A percentile compares a stretch with the other conserved stretches of the same genome.
phyloP scores from a whole-genome alignment of 1,284 basidiomycete genomes.

The Tilletia setariae region DNA sequence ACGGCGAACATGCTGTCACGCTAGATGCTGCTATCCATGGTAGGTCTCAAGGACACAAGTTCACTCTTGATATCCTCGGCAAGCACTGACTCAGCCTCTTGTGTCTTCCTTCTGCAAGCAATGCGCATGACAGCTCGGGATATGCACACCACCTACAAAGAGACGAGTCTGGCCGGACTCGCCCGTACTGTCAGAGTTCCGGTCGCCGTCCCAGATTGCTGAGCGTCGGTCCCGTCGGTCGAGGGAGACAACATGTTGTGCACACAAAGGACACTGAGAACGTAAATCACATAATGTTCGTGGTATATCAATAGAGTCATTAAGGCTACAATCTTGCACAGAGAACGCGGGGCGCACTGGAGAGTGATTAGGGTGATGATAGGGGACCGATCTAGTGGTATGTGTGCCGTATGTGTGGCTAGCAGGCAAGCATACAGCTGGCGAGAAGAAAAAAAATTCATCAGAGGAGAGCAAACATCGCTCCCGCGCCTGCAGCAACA shows the following conservation, averaged over 20 bases:
- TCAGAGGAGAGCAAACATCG: neutral
- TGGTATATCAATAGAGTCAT: no score
- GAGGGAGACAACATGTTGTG: neutral
- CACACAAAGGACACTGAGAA: no score
- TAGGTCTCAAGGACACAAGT: neutral
- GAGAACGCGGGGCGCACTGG: no score
- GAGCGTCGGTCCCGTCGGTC: neutral
- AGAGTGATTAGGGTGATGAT: no score
- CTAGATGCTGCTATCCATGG: constrained; percentile 91
- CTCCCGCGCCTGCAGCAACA: neutral
- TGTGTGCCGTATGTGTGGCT: no score
- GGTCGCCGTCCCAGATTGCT: constrained; percentile 49
- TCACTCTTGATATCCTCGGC: neutral
- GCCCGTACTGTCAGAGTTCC: constrained; percentile 46
- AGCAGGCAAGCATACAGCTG: no score
- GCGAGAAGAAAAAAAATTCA: no score
- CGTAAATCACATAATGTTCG: no score
- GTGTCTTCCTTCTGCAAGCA: neutral
- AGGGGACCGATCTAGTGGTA: no score
- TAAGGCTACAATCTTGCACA: no score
- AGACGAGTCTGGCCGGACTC: constrained; percentile 41
- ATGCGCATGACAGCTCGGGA: constrained; percentile 70
- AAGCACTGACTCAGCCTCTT: neutral
- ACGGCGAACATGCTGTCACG: constrained; percentile 79
- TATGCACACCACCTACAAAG: constrained; percentile 57